Base-by-base conservation (phyloP, 768 basidiomycete genomes). In the Agaricus sinodeliciosus region DNA sequence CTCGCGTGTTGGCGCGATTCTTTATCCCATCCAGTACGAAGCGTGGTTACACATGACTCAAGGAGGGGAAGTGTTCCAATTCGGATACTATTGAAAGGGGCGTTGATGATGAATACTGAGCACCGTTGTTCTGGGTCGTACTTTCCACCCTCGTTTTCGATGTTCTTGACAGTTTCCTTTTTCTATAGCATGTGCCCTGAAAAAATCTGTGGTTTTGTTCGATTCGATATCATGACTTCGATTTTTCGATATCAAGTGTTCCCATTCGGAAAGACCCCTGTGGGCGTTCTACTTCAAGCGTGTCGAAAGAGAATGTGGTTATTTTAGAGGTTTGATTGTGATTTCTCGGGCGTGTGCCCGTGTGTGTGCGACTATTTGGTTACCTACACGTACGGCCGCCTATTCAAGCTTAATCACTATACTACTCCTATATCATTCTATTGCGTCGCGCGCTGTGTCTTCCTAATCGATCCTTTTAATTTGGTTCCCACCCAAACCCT, bases 131-230 rank as follows among this genome's bases (percentile, higher is more conserved):
- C 43, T 52, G 51, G 51, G 43, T 44, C 43, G 15, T 26, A 35
- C 49, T 36, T 51, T 43, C 49, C 49, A 51, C 49, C 49, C 49
- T 44, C 42, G 49, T 45, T 51, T 45, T 45, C 43, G 43, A 44
- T 35, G 0, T 45, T 27, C n/a, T 12, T 43, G 49, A 43, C 0
- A 35, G 26, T n/a, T 31, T 8, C 35, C 9, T 3, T 35, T 16
- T 18, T 19, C 22, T 25, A 36, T 44, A 15, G n/a, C 12, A 26
- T 27, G 5, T 39, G 0, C 9, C 35, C 7, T 22, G 13, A 16
- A 0, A 22, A 22, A 1, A 22, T 22, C 48, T 48, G 37, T 22
- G 15, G 25, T 19, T 25, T 40, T 3, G 28, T 48, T 13, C 7
- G 15, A 43, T 12, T 37, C 25, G 25, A 18, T 16, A 9, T 6